These are phyloP conservation scores for Pouteria campechiana DNA, from an alignment of 179 eudicot species.

Conservation along the genomic window DNA sequence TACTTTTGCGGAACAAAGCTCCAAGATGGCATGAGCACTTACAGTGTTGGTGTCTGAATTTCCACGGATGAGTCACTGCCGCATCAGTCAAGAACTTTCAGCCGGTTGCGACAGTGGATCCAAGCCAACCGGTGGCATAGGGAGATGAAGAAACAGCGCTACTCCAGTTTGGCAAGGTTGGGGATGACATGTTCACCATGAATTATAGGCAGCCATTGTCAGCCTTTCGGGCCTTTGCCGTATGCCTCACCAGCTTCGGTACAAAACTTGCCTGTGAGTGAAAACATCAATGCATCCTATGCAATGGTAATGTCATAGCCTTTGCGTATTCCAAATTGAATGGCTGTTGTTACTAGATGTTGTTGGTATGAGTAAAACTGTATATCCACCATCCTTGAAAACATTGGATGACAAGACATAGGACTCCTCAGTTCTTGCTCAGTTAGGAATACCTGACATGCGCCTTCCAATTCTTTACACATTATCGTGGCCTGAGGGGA, in stretches of 20 bases:
- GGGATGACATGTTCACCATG: constrained; percentile 85
- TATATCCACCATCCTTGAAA: too few species aligned
- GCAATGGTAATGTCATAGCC: too few species aligned
- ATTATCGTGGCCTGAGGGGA: constrained; percentile 93
- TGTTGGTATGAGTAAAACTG: too few species aligned
- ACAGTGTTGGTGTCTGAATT: constrained; percentile 98
- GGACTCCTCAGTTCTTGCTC: constrained; percentile 96
- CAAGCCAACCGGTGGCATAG: constrained; percentile 75
- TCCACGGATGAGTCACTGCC: constrained; percentile 90
- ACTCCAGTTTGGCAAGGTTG: constrained; percentile 92
- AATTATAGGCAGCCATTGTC: constrained; percentile 90
- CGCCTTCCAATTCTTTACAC: constrained; percentile 95
- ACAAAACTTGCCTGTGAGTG: constrained; percentile 96
- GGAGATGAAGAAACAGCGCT: constrained; percentile 83
- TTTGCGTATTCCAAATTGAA: too few species aligned
- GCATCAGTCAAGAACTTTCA: constrained; percentile 98
- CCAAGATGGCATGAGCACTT: constrained; percentile 95
- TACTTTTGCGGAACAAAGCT: constrained; percentile 69
- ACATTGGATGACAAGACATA: too few species aligned
- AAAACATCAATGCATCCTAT: too few species aligned
- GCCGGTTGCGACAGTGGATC: constrained; percentile 67
- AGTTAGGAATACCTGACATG: constrained; percentile 98
- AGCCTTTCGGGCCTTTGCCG: constrained; percentile 92
- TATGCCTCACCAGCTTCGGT: constrained; percentile 93
- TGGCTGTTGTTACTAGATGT: too few species aligned